These are phyloP conservation scores for Secale cereale DNA, from an alignment of 176 grass and related monocot species.

Conservation along the genomic window DNA sequence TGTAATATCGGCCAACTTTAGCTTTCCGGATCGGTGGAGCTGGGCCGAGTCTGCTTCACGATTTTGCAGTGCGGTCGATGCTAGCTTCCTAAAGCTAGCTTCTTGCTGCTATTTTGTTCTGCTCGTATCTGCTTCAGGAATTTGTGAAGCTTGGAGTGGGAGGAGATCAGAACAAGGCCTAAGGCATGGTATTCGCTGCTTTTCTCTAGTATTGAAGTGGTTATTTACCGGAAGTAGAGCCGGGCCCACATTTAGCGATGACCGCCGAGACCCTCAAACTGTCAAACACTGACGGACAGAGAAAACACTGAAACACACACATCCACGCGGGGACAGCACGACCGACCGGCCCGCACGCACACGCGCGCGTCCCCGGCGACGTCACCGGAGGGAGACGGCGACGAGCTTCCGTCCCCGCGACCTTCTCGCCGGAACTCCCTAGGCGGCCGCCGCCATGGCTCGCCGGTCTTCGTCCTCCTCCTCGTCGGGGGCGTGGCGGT, in stretches of 20 bases:
- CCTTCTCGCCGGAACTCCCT: constrained; percentile 2
- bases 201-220: neutral
- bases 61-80: no score
- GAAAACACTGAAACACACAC: neutral
- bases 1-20: no score
- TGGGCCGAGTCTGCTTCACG: no score
- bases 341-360: neutral
- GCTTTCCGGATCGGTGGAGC: no score
- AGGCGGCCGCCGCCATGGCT: constrained; percentile 27
- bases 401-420: constrained; percentile 44
- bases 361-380: constrained; percentile 41
- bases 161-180: no score
- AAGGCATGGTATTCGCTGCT: neutral
- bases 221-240: constrained; percentile 40
- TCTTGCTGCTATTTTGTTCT: no score
- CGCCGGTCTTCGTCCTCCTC: constrained; percentile 62
- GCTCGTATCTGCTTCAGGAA: no score
- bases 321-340: constrained; percentile 19
- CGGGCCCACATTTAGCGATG: constrained; percentile 14
- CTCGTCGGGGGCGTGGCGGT: constrained; percentile 61
- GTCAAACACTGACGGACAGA: constrained; percentile 7
- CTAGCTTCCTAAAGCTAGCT: no score
- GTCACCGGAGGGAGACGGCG: constrained; percentile 26
- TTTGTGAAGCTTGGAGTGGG: no score
- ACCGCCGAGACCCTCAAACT: neutral